Evolutionary conservation across 169 alveolate species (phyloP).

Genomic region (Plasmodium berghei): DNA sequence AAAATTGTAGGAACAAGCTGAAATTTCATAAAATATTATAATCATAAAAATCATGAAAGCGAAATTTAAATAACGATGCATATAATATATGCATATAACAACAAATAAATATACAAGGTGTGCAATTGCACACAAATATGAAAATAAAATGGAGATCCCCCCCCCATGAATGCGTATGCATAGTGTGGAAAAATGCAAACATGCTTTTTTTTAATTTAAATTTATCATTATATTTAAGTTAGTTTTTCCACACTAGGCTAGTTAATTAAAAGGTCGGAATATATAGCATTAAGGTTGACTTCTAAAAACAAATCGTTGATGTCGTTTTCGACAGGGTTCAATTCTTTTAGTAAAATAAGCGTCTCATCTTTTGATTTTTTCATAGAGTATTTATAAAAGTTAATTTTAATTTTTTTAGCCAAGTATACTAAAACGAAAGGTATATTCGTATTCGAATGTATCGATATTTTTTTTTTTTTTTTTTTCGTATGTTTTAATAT

Average conservation of each 20-base stretch:
- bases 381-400: slow-evolving; percentile 75
- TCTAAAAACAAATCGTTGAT: slow-evolving; percentile 72
- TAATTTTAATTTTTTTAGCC: slow-evolving; percentile 64
- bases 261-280: slow-evolving; percentile 32
- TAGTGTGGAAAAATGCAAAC: too few species aligned
- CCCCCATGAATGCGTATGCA: too few species aligned
- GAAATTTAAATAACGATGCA: too few species aligned
- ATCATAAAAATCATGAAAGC: too few species aligned
- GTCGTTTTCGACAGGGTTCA: slow-evolving; percentile 54
- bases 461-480: slow-evolving; percentile 48
- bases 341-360: slow-evolving; percentile 54
- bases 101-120: too few species aligned
- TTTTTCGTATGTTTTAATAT: slow-evolving; percentile 29
- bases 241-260: not conserved
- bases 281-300: slow-evolving; percentile 42
- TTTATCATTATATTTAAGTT: too few species aligned
- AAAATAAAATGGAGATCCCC: too few species aligned
- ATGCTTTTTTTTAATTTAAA: too few species aligned
- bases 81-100: too few species aligned
- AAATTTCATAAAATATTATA: too few species aligned
- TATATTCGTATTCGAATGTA: slow-evolving; percentile 53
- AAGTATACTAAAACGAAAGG: slow-evolving; percentile 36
- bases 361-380: slow-evolving; percentile 73
- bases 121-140: too few species aligned
- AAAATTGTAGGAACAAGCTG: too few species aligned